Conservation (phyloP, 108 stramenopile genomes). For the Epipyxis sp. region DNA sequence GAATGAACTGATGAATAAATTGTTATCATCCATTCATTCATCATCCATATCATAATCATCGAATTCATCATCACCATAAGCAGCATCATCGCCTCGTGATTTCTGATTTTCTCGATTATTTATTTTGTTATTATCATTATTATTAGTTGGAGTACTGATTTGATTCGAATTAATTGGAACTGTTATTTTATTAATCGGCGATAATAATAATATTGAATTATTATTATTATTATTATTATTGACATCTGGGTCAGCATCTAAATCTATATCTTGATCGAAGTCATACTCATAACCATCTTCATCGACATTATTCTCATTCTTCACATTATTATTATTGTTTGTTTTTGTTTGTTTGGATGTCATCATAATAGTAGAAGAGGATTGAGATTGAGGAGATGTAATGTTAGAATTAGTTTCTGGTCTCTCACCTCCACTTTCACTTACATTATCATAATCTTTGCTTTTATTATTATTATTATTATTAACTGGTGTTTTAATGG, state of each 20-base stretch:
- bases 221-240: background rate
- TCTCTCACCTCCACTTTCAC: no score
- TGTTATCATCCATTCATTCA: no score
- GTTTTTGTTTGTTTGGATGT: no score
- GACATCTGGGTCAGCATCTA: background rate
- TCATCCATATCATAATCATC: constrained; percentile 1
- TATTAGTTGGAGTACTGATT: background rate
- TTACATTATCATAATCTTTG: no score
- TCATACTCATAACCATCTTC: background rate
- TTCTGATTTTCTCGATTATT: background rate
- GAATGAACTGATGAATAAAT: no score
- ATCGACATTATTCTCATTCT: no score
- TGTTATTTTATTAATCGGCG: background rate
- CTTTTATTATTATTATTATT: no score
- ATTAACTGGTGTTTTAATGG: no score
- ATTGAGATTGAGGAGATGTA: no score
- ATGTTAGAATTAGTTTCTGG: no score
- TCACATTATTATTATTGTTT: no score
- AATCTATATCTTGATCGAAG: background rate
- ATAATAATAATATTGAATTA: background rate
- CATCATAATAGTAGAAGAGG: no score
- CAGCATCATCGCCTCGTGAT: background rate
- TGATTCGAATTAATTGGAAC: background rate
- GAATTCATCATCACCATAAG: background rate
- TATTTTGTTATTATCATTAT: background rate